phyloP scores from a whole-genome alignment of 192 early-diverging fungal species.

The Coemansia sp. region DNA sequence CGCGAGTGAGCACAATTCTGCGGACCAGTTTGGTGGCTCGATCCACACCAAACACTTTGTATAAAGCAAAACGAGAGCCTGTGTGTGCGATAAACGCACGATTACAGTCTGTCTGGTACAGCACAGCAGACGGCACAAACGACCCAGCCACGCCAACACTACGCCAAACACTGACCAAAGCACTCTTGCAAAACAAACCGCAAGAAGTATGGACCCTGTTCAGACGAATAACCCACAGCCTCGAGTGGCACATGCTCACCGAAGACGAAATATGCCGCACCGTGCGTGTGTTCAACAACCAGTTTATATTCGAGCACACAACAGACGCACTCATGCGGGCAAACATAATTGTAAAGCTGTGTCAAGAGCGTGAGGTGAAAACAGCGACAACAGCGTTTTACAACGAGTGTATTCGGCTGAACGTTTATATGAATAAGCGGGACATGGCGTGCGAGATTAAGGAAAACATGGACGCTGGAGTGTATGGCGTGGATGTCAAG shows the following conservation, averaged over 20 bases:
- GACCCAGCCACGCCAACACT: neutral
- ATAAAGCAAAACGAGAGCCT: too few relatives aligned
- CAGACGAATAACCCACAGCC: constrained; percentile 17
- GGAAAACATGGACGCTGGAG: constrained; percentile 21
- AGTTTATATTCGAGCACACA: constrained; percentile 31
- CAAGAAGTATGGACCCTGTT: constrained; percentile 36
- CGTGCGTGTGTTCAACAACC: constrained; percentile 36
- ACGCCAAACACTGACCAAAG: constrained; percentile 11
- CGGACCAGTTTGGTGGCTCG: too few relatives aligned
- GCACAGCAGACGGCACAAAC: neutral
- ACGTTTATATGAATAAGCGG: constrained; percentile 21
- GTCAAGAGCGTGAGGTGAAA: constrained; percentile 6
- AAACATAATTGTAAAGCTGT: constrained; percentile 14
- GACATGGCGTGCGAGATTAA: constrained; percentile 32
- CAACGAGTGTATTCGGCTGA: constrained; percentile 44
- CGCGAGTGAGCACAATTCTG: too few relatives aligned
- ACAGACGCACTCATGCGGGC: constrained; percentile 17
- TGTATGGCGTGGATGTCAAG: constrained; percentile 14
- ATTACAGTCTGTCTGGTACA: neutral
- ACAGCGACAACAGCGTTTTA: constrained; percentile 17
- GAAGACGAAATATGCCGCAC: constrained; percentile 38
- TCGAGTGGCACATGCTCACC: constrained; percentile 27
- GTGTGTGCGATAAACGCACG: too few relatives aligned
- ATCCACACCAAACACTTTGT: too few relatives aligned
- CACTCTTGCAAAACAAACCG: constrained; percentile 17